phyloP scores from a whole-genome alignment of 192 early-diverging fungal genomes.

The Umbelopsis isabellina region DNA sequence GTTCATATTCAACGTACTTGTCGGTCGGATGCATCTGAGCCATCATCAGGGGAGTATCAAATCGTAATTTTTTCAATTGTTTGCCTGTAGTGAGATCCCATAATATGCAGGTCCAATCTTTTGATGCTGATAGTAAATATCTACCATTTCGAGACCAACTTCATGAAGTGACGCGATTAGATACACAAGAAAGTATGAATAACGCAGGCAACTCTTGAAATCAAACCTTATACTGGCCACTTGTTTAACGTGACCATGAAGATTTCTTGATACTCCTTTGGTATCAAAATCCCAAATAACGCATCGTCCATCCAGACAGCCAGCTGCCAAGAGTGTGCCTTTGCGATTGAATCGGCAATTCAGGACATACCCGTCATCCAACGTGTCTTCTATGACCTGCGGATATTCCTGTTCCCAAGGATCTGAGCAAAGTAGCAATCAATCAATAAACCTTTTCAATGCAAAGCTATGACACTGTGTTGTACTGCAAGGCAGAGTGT shows the following conservation, averaged over 20 bases:
- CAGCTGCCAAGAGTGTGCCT: conserved; percentile 83
- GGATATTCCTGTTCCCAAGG: conserved; percentile 85
- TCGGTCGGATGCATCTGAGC: conserved; percentile 83
- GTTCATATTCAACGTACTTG: conserved; percentile 48
- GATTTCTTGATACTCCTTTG: conserved; percentile 67
- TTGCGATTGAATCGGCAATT: conserved; percentile 77
- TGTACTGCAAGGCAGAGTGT: no score
- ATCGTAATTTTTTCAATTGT: conserved; percentile 60
- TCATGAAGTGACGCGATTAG: neutral
- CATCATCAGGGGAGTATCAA: conserved; percentile 68
- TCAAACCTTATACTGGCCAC: conserved; percentile 78
- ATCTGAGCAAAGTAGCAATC: conserved; percentile 43
- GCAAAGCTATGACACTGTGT: neutral
- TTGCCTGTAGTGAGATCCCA: conserved; percentile 80
- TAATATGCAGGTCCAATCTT: conserved; percentile 81
- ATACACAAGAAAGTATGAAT: neutral
- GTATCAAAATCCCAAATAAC: conserved; percentile 91
- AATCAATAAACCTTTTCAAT: neutral
- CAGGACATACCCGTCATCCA: conserved; percentile 71
- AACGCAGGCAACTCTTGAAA: neutral
- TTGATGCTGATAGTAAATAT: conserved; percentile 78
- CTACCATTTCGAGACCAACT: conserved; percentile 86
- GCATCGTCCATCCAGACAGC: conserved; percentile 77
- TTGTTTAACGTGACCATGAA: conserved; percentile 75
- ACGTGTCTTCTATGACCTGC: conserved; percentile 73